Percentiles rank a stretch among this genome's conserved stretches.
Evolutionary conservation across 768 basidiomycete genomes (phyloP).

Genomic region (Royoungia palumana): DNA sequence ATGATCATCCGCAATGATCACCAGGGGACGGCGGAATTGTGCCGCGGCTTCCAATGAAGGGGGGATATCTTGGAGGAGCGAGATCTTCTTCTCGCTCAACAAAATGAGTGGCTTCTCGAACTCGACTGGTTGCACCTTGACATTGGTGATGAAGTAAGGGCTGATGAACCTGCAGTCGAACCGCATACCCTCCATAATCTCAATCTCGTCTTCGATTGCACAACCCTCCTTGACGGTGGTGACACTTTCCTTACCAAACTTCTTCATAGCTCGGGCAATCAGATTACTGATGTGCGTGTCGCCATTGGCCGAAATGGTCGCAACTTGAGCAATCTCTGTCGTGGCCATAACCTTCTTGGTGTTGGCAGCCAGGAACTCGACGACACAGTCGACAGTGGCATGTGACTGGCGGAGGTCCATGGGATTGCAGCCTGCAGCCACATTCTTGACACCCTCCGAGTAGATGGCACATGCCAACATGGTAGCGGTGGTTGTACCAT

Average conservation of each 20-base stretch:
- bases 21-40: conserved; percentile 83
- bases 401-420: conserved; percentile 99
- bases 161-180: conserved; percentile 99
- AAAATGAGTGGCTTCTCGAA: conserved; percentile 96
- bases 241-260: no score
- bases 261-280: no score
- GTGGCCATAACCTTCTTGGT: conserved; percentile 95
- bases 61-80: conserved; percentile 88
- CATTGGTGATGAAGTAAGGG: conserved; percentile 97
- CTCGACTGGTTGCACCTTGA: conserved; percentile 93
- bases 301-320: no score
- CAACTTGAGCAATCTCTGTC: conserved; percentile 97
- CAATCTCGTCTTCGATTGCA: no score
- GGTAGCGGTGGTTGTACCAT: conserved; percentile 96
- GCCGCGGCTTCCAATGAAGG: conserved; percentile 83
- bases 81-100: conserved; percentile 97
- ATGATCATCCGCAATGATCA: conserved; percentile 99
- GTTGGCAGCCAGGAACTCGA: conserved; percentile 83
- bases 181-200: no score
- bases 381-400: conserved; percentile 93
- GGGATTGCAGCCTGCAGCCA: conserved; percentile 98
- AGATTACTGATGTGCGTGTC: no score
- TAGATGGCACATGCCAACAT: conserved; percentile 97
- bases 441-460: conserved; percentile 98
- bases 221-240: no score